Base-by-base conservation (phyloP, 805 yeast species). In the Schizosaccharomyces lindneri region DNA sequence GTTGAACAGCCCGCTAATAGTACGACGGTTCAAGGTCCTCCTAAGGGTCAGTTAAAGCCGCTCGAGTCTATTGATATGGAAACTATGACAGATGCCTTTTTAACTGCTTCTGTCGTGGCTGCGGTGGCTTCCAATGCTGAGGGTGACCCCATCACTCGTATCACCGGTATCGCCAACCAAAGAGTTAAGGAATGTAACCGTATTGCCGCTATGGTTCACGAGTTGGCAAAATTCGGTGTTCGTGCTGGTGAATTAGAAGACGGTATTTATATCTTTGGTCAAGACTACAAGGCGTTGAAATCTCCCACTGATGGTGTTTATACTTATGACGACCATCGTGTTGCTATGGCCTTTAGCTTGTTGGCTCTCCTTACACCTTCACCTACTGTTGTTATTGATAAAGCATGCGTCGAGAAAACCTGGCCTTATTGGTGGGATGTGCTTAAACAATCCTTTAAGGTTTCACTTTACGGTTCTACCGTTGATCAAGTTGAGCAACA, bases 351-450 rank as follows among this genome's bases (percentile, higher is more conserved):
- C 63, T 85, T 93, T 72, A 86, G 95, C 3, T 75, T 93, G 63
- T 74, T 93, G 61, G 90, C 96, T 3, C 87, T 95, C 43, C 75
- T 86, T 67, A 78, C 80, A 60, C 67, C 68, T 0, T 75, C 74
- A 3, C 82, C 85, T 0, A 90, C 85, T 0, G 75, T 81, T 65
- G 81, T 93, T 63, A 81, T 83, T 66, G 96, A 90, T 69, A 81
- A 97, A 73, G 80, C 84, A 31, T 87, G 97, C 70, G 94, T 96
- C 1, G 94, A 90, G 63, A 93, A 93, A 74, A 93, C 98, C 0
- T 93, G 98, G 98, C 98, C 98, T 24, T 97, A 97, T 48, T 93
- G 98, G 98, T 93, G 98, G 98, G 98, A 93, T 73, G 79, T 82
- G 43, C 75, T 93, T 65, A 88, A 82, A 69, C 78, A 84, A 60